phyloP scores from a whole-genome alignment of 192 early-diverging fungal genomes.

The Thoreauomyces humboldtii region DNA sequence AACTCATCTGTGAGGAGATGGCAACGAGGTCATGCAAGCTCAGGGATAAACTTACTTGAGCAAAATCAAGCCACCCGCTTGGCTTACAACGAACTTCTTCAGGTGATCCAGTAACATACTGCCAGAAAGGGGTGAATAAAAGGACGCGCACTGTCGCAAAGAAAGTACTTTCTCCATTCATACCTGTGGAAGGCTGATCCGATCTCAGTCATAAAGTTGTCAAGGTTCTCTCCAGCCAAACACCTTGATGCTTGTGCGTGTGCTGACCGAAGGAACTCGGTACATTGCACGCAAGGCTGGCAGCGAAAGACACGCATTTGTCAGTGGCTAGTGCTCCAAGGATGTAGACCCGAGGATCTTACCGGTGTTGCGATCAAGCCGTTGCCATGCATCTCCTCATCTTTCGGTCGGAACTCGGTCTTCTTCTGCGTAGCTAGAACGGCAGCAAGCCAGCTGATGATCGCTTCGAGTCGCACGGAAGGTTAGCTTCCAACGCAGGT shows the following conservation, averaged over 20 bases:
- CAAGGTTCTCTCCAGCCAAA: conserved; percentile 75
- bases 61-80: conserved; percentile 83
- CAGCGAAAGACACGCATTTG: too few relatives aligned
- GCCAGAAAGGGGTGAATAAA: not conserved
- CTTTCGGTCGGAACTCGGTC: conserved; percentile 87
- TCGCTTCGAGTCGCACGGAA: too few relatives aligned
- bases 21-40: too few relatives aligned
- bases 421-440: conserved; percentile 79
- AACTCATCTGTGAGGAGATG: too few relatives aligned
- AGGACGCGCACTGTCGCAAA: not conserved
- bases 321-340: too few relatives aligned
- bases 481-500: not conserved
- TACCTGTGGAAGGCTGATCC: conserved; percentile 80
- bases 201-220: conserved; percentile 73
- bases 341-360: too few relatives aligned
- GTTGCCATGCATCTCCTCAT: conserved; percentile 57
- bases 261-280: conserved; percentile 61
- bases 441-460: conserved; percentile 66
- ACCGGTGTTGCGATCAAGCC: not conserved
- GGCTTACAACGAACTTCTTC: conserved; percentile 81
- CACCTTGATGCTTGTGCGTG: conserved; percentile 55
- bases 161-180: conserved; percentile 10
- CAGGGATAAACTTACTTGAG: conserved; percentile 80
- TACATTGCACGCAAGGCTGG: conserved; percentile 67
- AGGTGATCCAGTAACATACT: conserved; percentile 90